These are phyloP conservation scores for Annona cherimola DNA, from an alignment of 164 flowering plant species.

Conservation along the genomic window DNA sequence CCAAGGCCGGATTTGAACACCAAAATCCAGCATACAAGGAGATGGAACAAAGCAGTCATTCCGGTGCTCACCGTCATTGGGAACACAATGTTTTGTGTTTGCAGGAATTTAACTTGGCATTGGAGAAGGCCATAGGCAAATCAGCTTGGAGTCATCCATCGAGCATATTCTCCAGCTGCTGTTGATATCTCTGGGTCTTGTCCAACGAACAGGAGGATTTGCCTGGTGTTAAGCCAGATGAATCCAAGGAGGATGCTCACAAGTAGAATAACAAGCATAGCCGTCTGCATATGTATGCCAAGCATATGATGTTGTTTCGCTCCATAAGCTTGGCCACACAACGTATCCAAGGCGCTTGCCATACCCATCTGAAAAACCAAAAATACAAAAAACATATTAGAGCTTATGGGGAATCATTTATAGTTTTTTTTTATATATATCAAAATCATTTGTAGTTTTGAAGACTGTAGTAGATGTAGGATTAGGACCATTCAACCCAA, in stretches of 20 bases:
- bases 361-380: constrained; percentile 10
- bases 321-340: constrained; percentile 22
- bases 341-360: constrained; percentile 17
- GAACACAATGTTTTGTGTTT: constrained; percentile 19
- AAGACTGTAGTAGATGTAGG: too few species aligned
- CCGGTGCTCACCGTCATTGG: constrained; percentile 20
- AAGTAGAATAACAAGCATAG: constrained; percentile 12
- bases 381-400: not conserved
- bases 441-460: too few species aligned
- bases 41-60: constrained; percentile 11
- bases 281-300: constrained; percentile 20
- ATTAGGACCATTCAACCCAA: too few species aligned
- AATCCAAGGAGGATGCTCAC: constrained; percentile 14
- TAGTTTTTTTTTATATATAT: too few species aligned
- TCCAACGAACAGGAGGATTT: constrained; percentile 10
- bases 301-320: constrained; percentile 23
- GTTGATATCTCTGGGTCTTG: constrained; percentile 19
- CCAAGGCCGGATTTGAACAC: constrained; percentile 17
- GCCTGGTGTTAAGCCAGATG: constrained; percentile 7
- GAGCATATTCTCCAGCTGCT: constrained; percentile 15
- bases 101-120: constrained; percentile 15
- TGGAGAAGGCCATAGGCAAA: constrained; percentile 18
- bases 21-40: constrained; percentile 12
- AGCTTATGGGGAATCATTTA: not conserved
- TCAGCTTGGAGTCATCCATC: constrained; percentile 18